Base-by-base conservation (phyloP, 805 yeast species). In the Kluyveromyces aestuarii region DNA sequence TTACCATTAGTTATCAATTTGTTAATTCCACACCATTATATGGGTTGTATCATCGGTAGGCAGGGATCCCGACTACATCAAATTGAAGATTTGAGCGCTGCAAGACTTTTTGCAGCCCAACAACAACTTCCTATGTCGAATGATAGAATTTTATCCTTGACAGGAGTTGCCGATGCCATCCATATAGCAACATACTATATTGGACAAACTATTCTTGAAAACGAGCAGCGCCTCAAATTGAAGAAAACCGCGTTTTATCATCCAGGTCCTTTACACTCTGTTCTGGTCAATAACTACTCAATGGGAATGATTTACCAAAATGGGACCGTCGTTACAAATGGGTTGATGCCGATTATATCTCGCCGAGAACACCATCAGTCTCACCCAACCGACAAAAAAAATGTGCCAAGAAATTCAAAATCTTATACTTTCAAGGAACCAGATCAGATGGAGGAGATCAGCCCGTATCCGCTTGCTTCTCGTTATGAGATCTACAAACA, bases 101-200 rank as follows among this genome's bases (percentile, higher is more conserved):
- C 95, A 2, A 74, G 77, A 49, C 72, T 88, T 48, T 77, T 74
- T 55, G 93, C 95, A 2, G 85, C 83, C 21, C 87, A 83, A 40
- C 77, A 79, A 42, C 77, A 82, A 14, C 68, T 88, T 54, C 86
- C 93, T 1, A 77, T 76, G 51, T 83, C 91, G 0, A 86, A 89
- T 14, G 96, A 88, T 62, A 73, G 95, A 50, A 72, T 84, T 18
- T 69, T 88, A 44, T 73, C 80, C 21, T 75, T 87, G 8, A 71
- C 75, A 6, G 96, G 96, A 7, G 91, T 85, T 13, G 88, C 89
- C 1, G 95, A 87, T 67, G 89, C 96, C 1, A 77, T 88, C 40
- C 95, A 86, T 60, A 85, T 87, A 55, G 96, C 96, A 9, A 72
- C 81, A 0, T 86, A 82, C 64, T 84, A 82, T 61, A 74, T 85